Evolutionary conservation across 495 filamentous ascomycete genomes (phyloP).

Genomic region (Acidomyces sp.): DNA sequence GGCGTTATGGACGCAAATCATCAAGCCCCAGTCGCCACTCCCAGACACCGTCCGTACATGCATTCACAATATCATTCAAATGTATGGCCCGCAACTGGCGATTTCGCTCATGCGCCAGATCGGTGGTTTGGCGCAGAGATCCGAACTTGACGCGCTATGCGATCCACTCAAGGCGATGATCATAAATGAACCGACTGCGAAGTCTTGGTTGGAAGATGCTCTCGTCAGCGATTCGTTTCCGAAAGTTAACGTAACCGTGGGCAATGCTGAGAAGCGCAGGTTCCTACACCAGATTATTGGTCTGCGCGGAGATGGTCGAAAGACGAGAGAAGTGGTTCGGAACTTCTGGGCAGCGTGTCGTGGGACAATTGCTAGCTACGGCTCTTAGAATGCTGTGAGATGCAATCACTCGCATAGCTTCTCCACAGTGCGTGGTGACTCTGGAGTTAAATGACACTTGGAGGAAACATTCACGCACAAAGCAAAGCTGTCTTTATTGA

Average conservation of each 20-base stretch:
- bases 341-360: conserved; percentile 61
- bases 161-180: conserved; percentile 70
- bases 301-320: conserved; percentile 43
- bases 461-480: no score
- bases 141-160: conserved; percentile 61
- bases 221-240: conserved; percentile 42
- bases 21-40: conserved; percentile 5
- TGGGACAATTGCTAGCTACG: conserved; percentile 32
- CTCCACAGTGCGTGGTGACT: no score
- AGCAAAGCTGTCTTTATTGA: no score
- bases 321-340: conserved; percentile 47
- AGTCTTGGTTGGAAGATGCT: conserved; percentile 48
- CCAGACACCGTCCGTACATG: neutral
- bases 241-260: conserved; percentile 26
- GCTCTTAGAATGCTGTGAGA: conserved; percentile 1
- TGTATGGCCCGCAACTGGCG: conserved; percentile 10
- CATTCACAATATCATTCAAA: neutral
- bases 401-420: no score
- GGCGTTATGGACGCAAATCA: conserved; percentile 53
- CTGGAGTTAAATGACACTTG: no score
- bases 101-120: conserved; percentile 50
- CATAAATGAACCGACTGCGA: conserved; percentile 46
- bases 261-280: conserved; percentile 43
- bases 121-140: conserved; percentile 59
- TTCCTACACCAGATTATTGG: conserved; percentile 49